Base-by-base conservation (phyloP, 495 filamentous ascomycete species). In the Penicillium cataractarum region DNA sequence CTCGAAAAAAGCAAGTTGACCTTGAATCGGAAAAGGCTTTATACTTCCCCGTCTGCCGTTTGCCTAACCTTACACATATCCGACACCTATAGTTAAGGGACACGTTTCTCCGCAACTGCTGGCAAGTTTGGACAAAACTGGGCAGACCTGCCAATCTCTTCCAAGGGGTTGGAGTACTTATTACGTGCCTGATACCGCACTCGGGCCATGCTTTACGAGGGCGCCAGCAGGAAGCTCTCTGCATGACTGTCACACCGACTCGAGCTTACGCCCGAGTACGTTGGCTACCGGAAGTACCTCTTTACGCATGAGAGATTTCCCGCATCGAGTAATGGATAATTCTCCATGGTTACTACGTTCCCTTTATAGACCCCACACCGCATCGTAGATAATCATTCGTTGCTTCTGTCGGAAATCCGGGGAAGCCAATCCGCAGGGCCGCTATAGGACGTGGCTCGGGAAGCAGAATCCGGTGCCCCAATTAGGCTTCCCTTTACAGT, bases 391-490 rank as follows among this genome's bases (percentile, higher is more conserved):
- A 46, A 22, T 46, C 42, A 19, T 5, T 12, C 10, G 19, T 46
- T 21, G 9, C 10, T 46, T 9, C 19, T 46, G 22, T 19, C 42
- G 12, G 27, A 19, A 57, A 57, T 56, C 60, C 42, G 60, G 60
- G 60, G 52, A 50, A 62, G 19, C 10, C 35, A 37, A 35, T 6
- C 24, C 33, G 37, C 35, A 56, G 13, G 22, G 35, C 3, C 22
- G 24, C 19, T 46, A 17, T 31, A 31, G 29, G 46, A n/a, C 33
- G 27, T 10, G 39, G 44, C 10, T 66, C 60, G 56, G 64, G 50
- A 66, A 62, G 24, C 24, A 53, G 56, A 63, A 62, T 58, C 64
- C 64, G 60, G 19, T 27, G 48, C 46, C 48, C 27, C 40, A 39
- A 1, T 4, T 29, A 50, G 22, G 33, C 17, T 24, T 57, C 24